Conservation (phyloP, 2,329 filamentous ascomycete genomes). For the Colletotrichum sp. region DNA sequence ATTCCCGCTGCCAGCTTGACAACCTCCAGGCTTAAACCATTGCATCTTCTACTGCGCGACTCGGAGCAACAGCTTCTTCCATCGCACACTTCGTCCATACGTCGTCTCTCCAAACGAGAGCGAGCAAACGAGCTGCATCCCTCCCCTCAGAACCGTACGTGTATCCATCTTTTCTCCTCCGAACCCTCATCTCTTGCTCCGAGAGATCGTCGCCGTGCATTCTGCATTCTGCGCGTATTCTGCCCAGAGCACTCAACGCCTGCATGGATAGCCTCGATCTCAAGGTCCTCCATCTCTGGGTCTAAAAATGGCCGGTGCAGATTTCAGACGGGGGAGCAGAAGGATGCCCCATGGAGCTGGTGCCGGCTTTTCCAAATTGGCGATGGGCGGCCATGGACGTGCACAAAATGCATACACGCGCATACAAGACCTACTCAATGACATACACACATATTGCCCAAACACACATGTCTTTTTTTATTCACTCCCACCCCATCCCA, state of each 20-base stretch:
- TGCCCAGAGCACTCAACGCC: background rate
- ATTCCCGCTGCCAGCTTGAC: slow-evolving; percentile 1
- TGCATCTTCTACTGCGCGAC: background rate
- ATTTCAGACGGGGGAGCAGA: background rate
- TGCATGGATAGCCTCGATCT: background rate
- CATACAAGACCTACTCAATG: background rate
- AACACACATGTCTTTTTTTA: background rate
- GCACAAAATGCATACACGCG: background rate
- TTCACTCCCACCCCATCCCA: background rate
- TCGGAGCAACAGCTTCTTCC: background rate
- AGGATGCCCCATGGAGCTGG: background rate
- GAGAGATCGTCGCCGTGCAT: background rate
- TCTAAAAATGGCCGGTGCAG: background rate
- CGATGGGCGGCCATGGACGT: background rate
- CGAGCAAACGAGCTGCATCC: background rate
- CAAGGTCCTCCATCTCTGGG: background rate
- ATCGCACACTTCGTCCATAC: background rate
- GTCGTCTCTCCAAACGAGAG: background rate
- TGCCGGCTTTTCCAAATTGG: background rate
- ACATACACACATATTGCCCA: background rate
- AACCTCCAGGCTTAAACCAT: background rate
- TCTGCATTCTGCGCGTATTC: background rate
- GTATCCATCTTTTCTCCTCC: background rate
- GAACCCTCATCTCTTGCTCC: background rate
- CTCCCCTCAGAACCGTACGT: background rate